Percentiles rank a stretch among this genome's conserved stretches.
phyloP scores from a whole-genome alignment of 2,329 filamentous ascomycete genomes.

The Atkinsonella texensis region DNA sequence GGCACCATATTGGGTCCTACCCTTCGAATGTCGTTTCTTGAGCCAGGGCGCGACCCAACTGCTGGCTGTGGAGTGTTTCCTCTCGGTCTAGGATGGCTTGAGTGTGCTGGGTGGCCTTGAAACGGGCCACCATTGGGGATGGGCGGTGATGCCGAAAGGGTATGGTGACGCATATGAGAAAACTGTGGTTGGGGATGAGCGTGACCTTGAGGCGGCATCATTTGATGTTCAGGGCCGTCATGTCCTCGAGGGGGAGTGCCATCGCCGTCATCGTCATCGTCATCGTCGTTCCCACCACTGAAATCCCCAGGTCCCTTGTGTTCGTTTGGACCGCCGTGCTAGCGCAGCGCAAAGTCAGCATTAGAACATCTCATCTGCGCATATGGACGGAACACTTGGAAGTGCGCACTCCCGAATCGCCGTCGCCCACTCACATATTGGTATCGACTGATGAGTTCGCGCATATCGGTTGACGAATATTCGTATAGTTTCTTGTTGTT shows the following conservation, averaged over 20 bases:
- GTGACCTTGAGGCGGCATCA: slow-evolving; percentile 61
- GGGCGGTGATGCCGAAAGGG: slow-evolving; percentile 79
- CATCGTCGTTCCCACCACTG: slow-evolving; percentile 75
- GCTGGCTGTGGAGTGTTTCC: slow-evolving; percentile 72
- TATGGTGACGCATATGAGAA: slow-evolving; percentile 69
- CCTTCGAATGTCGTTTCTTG: slow-evolving; percentile 66
- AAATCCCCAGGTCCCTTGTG: slow-evolving; percentile 94
- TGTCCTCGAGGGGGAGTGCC: slow-evolving; percentile 56
- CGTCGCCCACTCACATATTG: slow-evolving; percentile 62
- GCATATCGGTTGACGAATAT: slow-evolving; percentile 90
- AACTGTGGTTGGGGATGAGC: slow-evolving; percentile 49
- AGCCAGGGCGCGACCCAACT: slow-evolving; percentile 54
- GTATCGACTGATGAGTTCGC: slow-evolving; percentile 76
- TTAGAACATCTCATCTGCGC: neutral
- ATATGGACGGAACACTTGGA: no score
- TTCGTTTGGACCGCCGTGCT: slow-evolving; percentile 90
- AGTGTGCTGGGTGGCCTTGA: slow-evolving; percentile 34
- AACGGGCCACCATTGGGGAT: slow-evolving; percentile 67
- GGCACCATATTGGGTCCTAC: slow-evolving; percentile 62
- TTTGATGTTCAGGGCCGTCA: slow-evolving; percentile 44
- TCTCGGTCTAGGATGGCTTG: slow-evolving; percentile 35
- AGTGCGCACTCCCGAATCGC: no score
- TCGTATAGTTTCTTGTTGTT: slow-evolving; percentile 99
- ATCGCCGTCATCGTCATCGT: slow-evolving; percentile 62
- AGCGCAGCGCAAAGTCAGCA: slow-evolving; percentile 9